phyloP scores from a whole-genome alignment of 768 basidiomycete species.

The Pulveroboletus ravenelii region DNA sequence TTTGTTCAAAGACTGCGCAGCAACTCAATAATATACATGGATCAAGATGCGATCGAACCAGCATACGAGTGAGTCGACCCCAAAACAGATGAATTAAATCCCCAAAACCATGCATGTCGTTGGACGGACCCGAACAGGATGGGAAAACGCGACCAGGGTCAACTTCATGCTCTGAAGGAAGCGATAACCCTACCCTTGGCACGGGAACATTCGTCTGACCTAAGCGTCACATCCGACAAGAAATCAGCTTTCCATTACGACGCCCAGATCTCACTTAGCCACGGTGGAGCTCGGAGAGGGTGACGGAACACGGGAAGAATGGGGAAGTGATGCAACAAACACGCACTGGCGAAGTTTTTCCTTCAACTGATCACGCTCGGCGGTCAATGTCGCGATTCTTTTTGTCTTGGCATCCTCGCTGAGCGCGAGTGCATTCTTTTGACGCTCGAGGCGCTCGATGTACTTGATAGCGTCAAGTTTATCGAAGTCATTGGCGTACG shows the following conservation, averaged over 20 bases:
- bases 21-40: neutral
- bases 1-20: neutral
- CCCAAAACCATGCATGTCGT: neutral
- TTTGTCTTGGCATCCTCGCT: slow-evolving; percentile 32
- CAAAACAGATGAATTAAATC: neutral
- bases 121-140: neutral
- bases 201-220: neutral
- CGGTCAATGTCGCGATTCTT: slow-evolving; percentile 8
- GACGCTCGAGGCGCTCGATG: slow-evolving; percentile 38
- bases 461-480: slow-evolving; percentile 23
- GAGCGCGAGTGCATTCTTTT: slow-evolving; percentile 32
- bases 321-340: neutral
- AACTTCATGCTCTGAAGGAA: neutral
- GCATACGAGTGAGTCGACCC: neutral
- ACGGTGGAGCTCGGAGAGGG: neutral
- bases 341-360: neutral
- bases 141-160: neutral
- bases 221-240: neutral
- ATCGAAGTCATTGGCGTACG: slow-evolving; percentile 9
- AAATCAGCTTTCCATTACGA: neutral
- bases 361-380: slow-evolving; percentile 1
- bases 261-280: neutral
- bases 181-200: slow-evolving; percentile 4
- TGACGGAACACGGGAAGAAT: neutral
- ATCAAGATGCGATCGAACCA: neutral